Percentiles rank a stretch among this genome's conserved stretches.
These are phyloP conservation scores for Nectriaceae sp. DNA, from an alignment of 2,329 filamentous ascomycete genomes.

Conservation along the genomic window DNA sequence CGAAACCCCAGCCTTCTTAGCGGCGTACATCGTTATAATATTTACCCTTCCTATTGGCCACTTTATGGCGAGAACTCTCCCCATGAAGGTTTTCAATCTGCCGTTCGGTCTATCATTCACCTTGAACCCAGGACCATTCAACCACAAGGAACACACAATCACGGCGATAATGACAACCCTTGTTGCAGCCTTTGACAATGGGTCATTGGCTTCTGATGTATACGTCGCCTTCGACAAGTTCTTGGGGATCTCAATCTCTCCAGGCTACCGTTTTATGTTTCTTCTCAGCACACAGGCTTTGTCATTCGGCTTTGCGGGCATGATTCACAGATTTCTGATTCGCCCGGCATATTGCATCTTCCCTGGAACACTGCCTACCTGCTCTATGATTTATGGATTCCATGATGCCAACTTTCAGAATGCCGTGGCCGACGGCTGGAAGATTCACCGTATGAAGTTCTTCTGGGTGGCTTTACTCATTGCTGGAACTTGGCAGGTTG, in stretches of 20 bases:
- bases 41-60: conserved; percentile 5
- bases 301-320: conserved; percentile 50
- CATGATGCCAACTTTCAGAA: conserved; percentile 7
- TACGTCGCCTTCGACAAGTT: conserved; percentile 9
- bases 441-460: conserved; percentile 9
- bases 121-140: conserved; percentile 12
- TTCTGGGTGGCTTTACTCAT: conserved; percentile 50
- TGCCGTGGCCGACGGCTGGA: conserved; percentile 9
- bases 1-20: conserved; percentile 4
- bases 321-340: conserved; percentile 44
- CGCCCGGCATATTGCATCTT: conserved; percentile 7
- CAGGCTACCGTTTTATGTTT: conserved; percentile 3
- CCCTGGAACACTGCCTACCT: conserved; percentile 5
- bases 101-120: conserved; percentile 1
- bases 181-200: conserved; percentile 4
- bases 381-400: conserved; percentile 10
- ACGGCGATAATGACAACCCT: conserved; percentile 13
- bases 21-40: conserved; percentile 7
- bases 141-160: conserved; percentile 14
- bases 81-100: background rate
- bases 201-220: conserved; percentile 2
- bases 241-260: background rate
- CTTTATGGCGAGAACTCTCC: conserved; percentile 4
- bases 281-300: conserved; percentile 40
- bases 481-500: conserved; percentile 37